These are phyloP conservation scores for Pyrenula massariospora DNA, from an alignment of 495 filamentous ascomycete species.

Conservation along the genomic window DNA sequence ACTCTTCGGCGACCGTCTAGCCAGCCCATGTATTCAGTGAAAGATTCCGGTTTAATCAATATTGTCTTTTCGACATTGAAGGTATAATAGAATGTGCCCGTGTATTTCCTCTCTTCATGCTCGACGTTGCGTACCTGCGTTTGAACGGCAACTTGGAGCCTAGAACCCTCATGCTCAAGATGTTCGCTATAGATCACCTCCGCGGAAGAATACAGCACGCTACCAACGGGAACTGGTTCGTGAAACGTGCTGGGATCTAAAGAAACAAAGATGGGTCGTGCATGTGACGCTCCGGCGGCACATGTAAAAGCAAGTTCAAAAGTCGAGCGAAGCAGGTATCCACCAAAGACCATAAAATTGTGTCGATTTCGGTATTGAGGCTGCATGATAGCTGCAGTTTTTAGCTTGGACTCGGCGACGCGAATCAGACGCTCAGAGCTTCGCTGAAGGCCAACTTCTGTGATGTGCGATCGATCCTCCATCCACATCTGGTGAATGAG, in stretches of 20 bases:
- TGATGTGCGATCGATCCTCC: constrained; percentile 52
- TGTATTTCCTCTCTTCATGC: constrained; percentile 62
- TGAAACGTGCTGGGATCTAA: constrained; percentile 75
- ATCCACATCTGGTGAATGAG: constrained; percentile 76
- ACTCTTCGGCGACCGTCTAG: constrained; percentile 58
- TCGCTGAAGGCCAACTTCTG: constrained; percentile 19
- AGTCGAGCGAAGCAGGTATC: constrained; percentile 69
- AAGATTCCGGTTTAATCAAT: constrained; percentile 63
- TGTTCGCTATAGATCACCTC: constrained; percentile 71
- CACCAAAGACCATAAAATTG: constrained; percentile 86
- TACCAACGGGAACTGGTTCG: constrained; percentile 75
- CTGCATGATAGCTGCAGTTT: constrained; percentile 73
- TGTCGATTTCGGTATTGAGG: constrained; percentile 77
- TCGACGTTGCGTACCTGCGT: constrained; percentile 68
- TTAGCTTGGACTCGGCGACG: constrained; percentile 57
- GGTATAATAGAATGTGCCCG: constrained; percentile 79
- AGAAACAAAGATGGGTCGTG: constrained; percentile 63
- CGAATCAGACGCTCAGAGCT: constrained; percentile 52
- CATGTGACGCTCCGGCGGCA: constrained; percentile 66
- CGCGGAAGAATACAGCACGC: constrained; percentile 68
- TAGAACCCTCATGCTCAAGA: constrained; percentile 28
- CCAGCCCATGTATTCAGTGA: constrained; percentile 71
- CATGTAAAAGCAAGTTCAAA: constrained; percentile 87
- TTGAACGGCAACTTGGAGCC: constrained; percentile 67
- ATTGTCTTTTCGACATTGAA: constrained; percentile 65